phyloP scores from a whole-genome alignment of 2,329 filamentous ascomycete species.

The Neonectria ditissima region DNA sequence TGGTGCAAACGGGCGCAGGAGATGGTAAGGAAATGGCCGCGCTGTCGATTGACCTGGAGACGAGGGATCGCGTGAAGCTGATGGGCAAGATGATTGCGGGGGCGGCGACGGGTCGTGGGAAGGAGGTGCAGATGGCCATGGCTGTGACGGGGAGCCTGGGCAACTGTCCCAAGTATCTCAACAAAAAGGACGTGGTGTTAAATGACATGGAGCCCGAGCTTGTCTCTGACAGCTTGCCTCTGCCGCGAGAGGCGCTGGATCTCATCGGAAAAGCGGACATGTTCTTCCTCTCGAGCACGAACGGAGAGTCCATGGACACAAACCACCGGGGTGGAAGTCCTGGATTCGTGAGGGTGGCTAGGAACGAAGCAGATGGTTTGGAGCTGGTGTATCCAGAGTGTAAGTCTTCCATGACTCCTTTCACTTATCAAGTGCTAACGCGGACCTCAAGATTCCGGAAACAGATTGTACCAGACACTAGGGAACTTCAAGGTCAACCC shows the following conservation, averaged over 20 bases:
- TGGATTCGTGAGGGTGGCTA: slow-evolving; percentile 78
- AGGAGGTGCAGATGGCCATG: slow-evolving; percentile 69
- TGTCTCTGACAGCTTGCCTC: slow-evolving; percentile 52
- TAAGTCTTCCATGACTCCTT: slow-evolving; percentile 39
- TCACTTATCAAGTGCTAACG: slow-evolving; percentile 25
- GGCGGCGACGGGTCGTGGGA: slow-evolving; percentile 55
- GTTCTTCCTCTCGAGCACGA: slow-evolving; percentile 80
- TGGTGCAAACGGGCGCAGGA: slow-evolving; percentile 55
- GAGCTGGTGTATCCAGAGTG: slow-evolving; percentile 82
- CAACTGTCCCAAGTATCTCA: slow-evolving; percentile 91
- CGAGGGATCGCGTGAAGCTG: slow-evolving; percentile 78
- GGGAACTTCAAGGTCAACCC: slow-evolving; percentile 80
- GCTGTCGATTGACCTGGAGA: slow-evolving; percentile 66
- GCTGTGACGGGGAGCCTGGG: slow-evolving; percentile 79
- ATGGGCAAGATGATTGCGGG: slow-evolving; percentile 77
- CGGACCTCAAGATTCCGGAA: slow-evolving; percentile 71
- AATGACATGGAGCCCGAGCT: slow-evolving; percentile 62
- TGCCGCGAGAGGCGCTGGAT: slow-evolving; percentile 66
- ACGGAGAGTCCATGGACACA: slow-evolving; percentile 80
- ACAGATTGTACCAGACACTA: slow-evolving; percentile 84
- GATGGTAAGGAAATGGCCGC: slow-evolving; percentile 56
- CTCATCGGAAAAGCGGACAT: slow-evolving; percentile 76
- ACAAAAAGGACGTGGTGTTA: slow-evolving; percentile 73
- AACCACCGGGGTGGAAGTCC: slow-evolving; percentile 82
- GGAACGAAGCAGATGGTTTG: slow-evolving; percentile 60